Evolutionary conservation across 371 early-diverging fungal species (phyloP).

Genomic region (Mucor sp.): DNA sequence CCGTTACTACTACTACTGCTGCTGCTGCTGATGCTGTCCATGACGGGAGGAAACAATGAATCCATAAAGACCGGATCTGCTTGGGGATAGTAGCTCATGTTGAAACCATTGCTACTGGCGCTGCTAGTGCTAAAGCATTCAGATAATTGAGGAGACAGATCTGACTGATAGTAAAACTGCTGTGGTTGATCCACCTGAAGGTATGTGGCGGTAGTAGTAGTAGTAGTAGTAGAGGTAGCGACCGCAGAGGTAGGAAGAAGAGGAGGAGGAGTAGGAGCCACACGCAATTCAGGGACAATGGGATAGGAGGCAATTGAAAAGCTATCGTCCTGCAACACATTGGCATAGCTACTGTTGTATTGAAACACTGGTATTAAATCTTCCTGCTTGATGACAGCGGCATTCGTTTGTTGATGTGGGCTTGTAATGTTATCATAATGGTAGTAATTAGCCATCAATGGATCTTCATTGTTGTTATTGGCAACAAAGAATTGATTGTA

Average conservation of each 20-base stretch:
- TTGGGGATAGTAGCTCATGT: neutral
- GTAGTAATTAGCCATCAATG: neutral
- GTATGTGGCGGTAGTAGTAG: neutral
- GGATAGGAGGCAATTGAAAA: constrained; percentile 15
- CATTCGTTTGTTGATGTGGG: neutral
- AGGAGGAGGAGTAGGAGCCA: neutral
- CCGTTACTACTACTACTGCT: neutral
- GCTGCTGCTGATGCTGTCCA: neutral
- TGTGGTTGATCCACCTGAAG: neutral
- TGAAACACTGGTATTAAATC: neutral
- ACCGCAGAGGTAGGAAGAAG: neutral
- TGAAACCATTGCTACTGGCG: neutral
- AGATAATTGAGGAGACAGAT: constrained; percentile 8
- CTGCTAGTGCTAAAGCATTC: neutral
- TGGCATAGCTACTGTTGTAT: neutral
- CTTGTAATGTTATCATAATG: neutral
- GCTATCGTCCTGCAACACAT: constrained; percentile 18
- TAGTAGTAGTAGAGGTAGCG: too few species aligned
- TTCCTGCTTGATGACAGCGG: neutral
- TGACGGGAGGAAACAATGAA: neutral
- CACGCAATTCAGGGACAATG: neutral
- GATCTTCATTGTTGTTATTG: neutral
- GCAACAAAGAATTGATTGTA: neutral
- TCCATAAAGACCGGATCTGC: neutral
- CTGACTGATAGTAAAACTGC: neutral